Percentiles rank a stretch among this genome's conserved stretches.
phyloP scores from a whole-genome alignment of 495 filamentous ascomycete genomes.

The Podospora australis region DNA sequence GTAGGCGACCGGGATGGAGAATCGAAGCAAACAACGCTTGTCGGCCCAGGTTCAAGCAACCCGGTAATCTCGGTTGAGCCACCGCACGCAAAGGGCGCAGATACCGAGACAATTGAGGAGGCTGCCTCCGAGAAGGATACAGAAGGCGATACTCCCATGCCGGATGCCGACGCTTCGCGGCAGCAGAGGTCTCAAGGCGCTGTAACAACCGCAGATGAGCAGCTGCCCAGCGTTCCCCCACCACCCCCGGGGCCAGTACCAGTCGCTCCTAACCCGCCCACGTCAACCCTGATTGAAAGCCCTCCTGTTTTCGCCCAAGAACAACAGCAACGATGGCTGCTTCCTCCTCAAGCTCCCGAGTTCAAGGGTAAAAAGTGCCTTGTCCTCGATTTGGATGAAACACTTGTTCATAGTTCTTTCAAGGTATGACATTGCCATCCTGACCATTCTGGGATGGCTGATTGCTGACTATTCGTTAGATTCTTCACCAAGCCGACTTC shows the following conservation, averaged over 20 bases:
- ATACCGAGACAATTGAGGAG: slow-evolving; percentile 23
- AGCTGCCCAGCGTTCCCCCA: slow-evolving; percentile 47
- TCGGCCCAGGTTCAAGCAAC: slow-evolving; percentile 28
- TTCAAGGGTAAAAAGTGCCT: slow-evolving; percentile 86
- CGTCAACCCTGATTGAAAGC: slow-evolving; percentile 20
- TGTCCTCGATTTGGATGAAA: slow-evolving; percentile 94
- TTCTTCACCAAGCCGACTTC: slow-evolving; percentile 96
- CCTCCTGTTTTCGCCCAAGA: slow-evolving; percentile 28
- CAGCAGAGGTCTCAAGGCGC: slow-evolving; percentile 17
- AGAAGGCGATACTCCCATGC: slow-evolving; percentile 60
- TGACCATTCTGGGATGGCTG: background rate
- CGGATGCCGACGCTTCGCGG: slow-evolving; percentile 39
- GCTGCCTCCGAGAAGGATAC: slow-evolving; percentile 30
- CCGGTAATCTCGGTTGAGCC: slow-evolving; percentile 42
- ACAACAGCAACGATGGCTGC: slow-evolving; percentile 59
- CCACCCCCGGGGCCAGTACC: slow-evolving; percentile 51
- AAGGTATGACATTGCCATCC: slow-evolving; percentile 58
- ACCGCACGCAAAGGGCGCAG: slow-evolving; percentile 21
- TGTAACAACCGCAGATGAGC: slow-evolving; percentile 23
- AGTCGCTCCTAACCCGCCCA: slow-evolving; percentile 22
- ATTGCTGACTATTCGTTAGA: slow-evolving; percentile 46
- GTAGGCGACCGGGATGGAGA: slow-evolving; percentile 39
- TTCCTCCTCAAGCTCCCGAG: slow-evolving; percentile 70
- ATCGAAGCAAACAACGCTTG: slow-evolving; percentile 40
- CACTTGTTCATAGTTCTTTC: slow-evolving; percentile 98